These are phyloP conservation scores for Poronia punctata DNA, from an alignment of 495 filamentous ascomycete genomes.

Conservation along the genomic window DNA sequence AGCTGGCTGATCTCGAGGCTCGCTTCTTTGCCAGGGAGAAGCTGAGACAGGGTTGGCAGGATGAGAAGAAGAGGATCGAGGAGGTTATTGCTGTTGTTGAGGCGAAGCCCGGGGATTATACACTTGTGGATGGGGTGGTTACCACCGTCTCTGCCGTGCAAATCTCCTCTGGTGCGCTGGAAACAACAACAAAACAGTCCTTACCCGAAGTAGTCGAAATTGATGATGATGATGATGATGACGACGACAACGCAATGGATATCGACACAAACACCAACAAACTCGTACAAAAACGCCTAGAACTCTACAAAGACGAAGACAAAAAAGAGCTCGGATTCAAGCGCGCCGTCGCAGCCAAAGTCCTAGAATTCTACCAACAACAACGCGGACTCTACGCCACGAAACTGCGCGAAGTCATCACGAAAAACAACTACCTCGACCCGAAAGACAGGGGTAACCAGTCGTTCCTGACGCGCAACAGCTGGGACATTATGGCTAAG, in stretches of 20 bases:
- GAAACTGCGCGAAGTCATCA: background rate
- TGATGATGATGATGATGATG: background rate
- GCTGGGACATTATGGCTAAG: slow-evolving; percentile 16
- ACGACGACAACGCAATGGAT: background rate
- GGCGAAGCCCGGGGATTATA: background rate
- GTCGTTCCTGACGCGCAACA: slow-evolving; percentile 10
- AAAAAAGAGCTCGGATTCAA: background rate
- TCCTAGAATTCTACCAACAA: background rate
- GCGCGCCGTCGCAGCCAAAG: too few relatives aligned
- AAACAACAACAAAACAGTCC: too few relatives aligned
- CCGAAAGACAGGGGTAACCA: slow-evolving; percentile 8
- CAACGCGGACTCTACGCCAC: slow-evolving; percentile 1
- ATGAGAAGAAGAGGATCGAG: background rate
- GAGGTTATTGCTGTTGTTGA: background rate
- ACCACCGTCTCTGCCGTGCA: background rate
- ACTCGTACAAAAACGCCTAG: background rate
- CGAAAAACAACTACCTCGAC: slow-evolving; percentile 9
- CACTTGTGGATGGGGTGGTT: background rate
- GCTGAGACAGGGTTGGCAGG: background rate
- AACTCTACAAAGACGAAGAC: background rate
- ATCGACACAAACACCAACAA: background rate
- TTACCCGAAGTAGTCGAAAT: background rate
- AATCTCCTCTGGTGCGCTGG: background rate
- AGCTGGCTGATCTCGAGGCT: background rate
- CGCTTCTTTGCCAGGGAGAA: background rate